These are phyloP conservation scores for Ganoderma sinense DNA, from an alignment of 1,284 basidiomycete species.

Conservation along the genomic window DNA sequence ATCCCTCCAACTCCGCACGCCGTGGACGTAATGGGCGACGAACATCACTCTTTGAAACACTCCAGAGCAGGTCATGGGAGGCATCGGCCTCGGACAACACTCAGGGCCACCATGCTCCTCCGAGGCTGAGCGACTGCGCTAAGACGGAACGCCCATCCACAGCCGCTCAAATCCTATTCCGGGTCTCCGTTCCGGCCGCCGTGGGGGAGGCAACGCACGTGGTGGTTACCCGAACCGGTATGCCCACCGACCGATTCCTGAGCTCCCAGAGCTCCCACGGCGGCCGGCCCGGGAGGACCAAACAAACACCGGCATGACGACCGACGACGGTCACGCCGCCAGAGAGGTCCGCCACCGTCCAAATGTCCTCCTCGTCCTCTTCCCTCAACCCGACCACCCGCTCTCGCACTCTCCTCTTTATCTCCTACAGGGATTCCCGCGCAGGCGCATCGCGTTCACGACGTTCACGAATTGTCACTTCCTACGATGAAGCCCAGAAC, in stretches of 20 bases:
- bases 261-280: constrained; percentile 11
- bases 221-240: constrained; percentile 1
- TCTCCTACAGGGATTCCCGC: constrained; percentile 91
- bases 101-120: constrained; percentile 1
- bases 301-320: constrained; percentile 38
- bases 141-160: constrained; percentile 2
- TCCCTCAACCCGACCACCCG: constrained; percentile 66
- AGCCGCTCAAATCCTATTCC: background rate
- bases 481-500: constrained; percentile 48
- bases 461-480: constrained; percentile 42
- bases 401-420: constrained; percentile 92
- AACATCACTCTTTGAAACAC: constrained; percentile 23
- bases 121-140: background rate
- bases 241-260: background rate
- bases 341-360: constrained; percentile 27
- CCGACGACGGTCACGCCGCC: constrained; percentile 31
- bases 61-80: constrained; percentile 21
- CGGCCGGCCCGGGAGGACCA: constrained; percentile 20
- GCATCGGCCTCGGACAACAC: background rate
- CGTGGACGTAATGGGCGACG: constrained; percentile 28
- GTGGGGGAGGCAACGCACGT: constrained; percentile 6
- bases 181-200: constrained; percentile 19
- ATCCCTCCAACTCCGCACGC: constrained; percentile 13
- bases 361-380: constrained; percentile 44
- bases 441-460: constrained; percentile 58